Evolutionary conservation across 768 basidiomycete genomes (phyloP), one percentile per base, ranked within the genome.

Genomic region (Suillus subluteus): DNA sequence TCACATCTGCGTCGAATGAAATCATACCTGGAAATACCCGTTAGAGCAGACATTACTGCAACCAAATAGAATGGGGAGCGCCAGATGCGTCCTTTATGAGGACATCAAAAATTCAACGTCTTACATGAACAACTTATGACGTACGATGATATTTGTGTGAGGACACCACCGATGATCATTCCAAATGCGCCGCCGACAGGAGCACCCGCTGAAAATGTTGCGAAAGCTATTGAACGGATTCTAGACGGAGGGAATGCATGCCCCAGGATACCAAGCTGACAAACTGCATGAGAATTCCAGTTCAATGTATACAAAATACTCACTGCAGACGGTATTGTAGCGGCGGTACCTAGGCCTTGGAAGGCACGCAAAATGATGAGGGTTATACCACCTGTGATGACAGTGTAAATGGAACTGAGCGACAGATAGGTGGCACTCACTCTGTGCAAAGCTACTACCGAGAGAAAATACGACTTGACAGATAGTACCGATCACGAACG

Each of bases 191-290:
- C 91, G 0, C 95, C 95, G 7, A 96, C 72, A 0, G 95, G 94
- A 1, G 91, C 92, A 37, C 96, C 96, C 0, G 94, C 92, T 1
- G 90, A 83, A 70, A 95, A 96, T 0, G 90, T 88, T 0, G 95
- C 87, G 67, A 96, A 97, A 0, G 94, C 95, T 0, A 88, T 76
- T 2, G 91, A 87, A 12, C 95, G 86, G 0, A 88, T 83, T 15
- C 80, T 80, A 0, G 90, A 89, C 0, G 85, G 83, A 8, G 91
- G 89, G 74, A 96, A 97, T 0, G 88, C 80, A 54, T 90, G 84
- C 0, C 95, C 95, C 44, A 97, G 83, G 66, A 94, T 95, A 0
- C 95, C 95, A 1, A 95, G 74, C 88, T 92, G 68, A 2, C 21
- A 54, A 56, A 12, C 8, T 18, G 12, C 37, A 46, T 61, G 58